Evolutionary conservation across 768 basidiomycete genomes (phyloP).

Genomic region (Coprinellus micaceus): DNA sequence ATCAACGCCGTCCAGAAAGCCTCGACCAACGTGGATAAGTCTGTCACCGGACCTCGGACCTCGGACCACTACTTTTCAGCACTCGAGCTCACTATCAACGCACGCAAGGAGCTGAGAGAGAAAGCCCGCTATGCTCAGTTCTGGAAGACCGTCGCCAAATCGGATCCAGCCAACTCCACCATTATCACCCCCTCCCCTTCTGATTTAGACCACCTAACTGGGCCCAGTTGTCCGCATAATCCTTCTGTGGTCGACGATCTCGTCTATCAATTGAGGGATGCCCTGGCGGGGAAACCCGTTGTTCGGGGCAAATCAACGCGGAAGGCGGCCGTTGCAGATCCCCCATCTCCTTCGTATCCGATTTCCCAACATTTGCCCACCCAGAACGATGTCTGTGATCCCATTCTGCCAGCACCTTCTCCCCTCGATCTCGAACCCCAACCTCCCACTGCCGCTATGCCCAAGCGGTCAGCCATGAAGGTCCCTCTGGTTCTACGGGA

Average conservation of each 20-base stretch:
- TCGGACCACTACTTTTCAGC: slow-evolving; percentile 42
- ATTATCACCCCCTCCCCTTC: slow-evolving; percentile 35
- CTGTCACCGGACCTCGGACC: slow-evolving; percentile 41
- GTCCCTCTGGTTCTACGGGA: too few relatives aligned
- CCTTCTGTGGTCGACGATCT: slow-evolving; percentile 4
- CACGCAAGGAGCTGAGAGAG: slow-evolving; percentile 39
- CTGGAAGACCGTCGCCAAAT: slow-evolving; percentile 42
- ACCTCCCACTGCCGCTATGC: too few relatives aligned
- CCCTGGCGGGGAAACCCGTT: neutral
- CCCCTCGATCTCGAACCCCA: neutral
- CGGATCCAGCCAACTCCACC: slow-evolving; percentile 18
- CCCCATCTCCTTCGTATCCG: neutral
- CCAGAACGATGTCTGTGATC: neutral
- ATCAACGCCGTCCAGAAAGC: slow-evolving; percentile 42
- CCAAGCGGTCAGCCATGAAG: too few relatives aligned
- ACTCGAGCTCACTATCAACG: slow-evolving; percentile 40
- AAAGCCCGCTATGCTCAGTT: slow-evolving; percentile 36
- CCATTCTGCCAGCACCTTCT: neutral
- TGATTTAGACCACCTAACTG: slow-evolving; percentile 16
- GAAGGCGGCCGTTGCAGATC: neutral
- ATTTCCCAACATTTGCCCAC: neutral
- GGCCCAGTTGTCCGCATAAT: neutral
- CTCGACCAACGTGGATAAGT: slow-evolving; percentile 31
- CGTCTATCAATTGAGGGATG: neutral
- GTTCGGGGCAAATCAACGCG: neutral